Evolutionary conservation across 73 alveolate genomes (phyloP).

Genomic region (Diophrys sp.): DNA sequence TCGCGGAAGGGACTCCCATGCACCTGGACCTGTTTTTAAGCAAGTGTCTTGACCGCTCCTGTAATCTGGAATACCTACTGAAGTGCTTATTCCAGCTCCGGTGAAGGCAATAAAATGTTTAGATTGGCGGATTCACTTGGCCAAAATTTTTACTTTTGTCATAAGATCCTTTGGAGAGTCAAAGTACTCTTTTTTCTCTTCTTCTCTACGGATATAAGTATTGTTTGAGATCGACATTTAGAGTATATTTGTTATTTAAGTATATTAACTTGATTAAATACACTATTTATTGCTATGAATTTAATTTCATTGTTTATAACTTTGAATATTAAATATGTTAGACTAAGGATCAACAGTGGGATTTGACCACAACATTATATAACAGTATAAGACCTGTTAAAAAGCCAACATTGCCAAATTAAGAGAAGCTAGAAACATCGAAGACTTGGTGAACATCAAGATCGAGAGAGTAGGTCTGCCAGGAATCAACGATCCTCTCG

Average conservation of each 20-base stretch:
- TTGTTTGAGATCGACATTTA: not conserved
- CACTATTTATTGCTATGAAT: too few species aligned
- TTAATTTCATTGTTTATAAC: too few species aligned
- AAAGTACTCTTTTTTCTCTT: constrained; percentile 29
- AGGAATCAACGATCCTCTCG: not conserved
- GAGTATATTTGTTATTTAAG: too few species aligned
- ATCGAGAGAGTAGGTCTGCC: constrained; percentile 7
- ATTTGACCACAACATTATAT: not conserved
- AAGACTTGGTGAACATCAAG: constrained; percentile 53
- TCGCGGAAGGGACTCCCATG: constrained; percentile 24
- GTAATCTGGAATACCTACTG: constrained; percentile 97
- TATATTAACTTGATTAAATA: too few species aligned
- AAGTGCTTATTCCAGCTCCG: constrained; percentile 89
- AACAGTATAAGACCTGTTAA: constrained; percentile 1
- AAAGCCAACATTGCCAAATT: constrained; percentile 20
- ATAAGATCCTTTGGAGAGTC: constrained; percentile 72
- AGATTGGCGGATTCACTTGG: constrained; percentile 60
- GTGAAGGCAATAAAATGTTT: constrained; percentile 66
- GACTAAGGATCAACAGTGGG: not conserved
- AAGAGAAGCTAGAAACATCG: constrained; percentile 53
- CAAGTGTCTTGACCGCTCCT: constrained; percentile 79
- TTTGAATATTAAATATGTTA: not conserved
- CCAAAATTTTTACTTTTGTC: constrained; percentile 54
- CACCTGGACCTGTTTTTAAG: constrained; percentile 30
- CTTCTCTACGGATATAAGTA: constrained; percentile 31